These are phyloP conservation scores for Anacardium occidentale DNA, from an alignment of 345 rosid species.

Conservation along the genomic window DNA sequence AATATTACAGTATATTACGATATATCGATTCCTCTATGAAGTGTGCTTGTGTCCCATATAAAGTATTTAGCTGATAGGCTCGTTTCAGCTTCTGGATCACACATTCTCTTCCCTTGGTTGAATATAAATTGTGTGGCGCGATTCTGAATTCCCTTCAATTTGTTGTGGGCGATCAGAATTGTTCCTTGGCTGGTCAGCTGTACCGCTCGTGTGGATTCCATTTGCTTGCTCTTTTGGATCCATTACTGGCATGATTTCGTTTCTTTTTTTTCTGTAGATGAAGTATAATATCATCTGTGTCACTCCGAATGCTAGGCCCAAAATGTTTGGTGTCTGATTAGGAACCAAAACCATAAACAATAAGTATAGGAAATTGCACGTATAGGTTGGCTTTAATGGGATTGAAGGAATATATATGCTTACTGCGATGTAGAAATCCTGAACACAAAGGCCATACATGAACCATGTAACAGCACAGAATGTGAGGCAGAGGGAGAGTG, in stretches of 20 bases:
- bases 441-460: constrained; percentile 20
- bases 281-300: constrained; percentile 50
- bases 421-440: constrained; percentile 27
- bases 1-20: too few species aligned
- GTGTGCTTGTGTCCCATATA: too few species aligned
- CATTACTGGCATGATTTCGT: constrained; percentile 18
- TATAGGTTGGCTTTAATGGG: neutral
- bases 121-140: too few species aligned
- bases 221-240: constrained; percentile 13
- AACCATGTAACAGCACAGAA: constrained; percentile 26
- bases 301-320: constrained; percentile 46
- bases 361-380: too few species aligned
- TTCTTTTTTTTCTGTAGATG: constrained; percentile 25
- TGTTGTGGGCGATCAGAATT: neutral
- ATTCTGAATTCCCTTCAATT: neutral
- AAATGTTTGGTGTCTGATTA: constrained; percentile 47
- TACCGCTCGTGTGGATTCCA: neutral
- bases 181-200: neutral
- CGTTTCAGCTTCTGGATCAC: neutral
- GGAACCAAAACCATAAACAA: neutral
- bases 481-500: constrained; percentile 40
- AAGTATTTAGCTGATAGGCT: too few species aligned
- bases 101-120: neutral
- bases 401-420: neutral
- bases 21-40: too few species aligned